Conservation (phyloP, 2,329 filamentous ascomycete species). For the Knoxdaviesia capensis region DNA sequence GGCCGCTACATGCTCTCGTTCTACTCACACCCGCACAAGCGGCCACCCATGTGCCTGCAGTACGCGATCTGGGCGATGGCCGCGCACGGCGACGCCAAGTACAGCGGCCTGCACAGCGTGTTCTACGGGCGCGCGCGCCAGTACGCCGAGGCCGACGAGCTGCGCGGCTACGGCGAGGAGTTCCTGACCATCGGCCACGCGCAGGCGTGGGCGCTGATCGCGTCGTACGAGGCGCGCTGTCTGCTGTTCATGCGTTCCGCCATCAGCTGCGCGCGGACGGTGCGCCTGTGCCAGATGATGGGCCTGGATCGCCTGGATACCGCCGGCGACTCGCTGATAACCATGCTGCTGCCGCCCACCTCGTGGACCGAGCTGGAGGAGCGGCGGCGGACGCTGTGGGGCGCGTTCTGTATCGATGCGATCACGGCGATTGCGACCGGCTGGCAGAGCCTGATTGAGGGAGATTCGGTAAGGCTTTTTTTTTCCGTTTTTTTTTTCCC, state of each 20-base stretch:
- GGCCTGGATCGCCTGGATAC: conserved; percentile 63
- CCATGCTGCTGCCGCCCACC: conserved; percentile 49
- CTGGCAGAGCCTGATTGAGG: conserved; percentile 68
- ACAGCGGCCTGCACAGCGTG: conserved; percentile 48
- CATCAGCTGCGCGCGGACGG: conserved; percentile 54
- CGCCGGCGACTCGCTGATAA: conserved; percentile 43
- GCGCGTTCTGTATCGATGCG: conserved; percentile 60
- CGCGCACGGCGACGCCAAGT: conserved; percentile 51
- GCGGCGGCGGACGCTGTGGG: conserved; percentile 71
- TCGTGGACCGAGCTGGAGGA: conserved; percentile 67
- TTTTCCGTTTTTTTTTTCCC: not conserved
- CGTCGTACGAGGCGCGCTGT: conserved; percentile 62
- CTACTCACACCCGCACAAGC: conserved; percentile 49
- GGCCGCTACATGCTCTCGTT: conserved; percentile 56
- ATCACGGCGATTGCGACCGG: conserved; percentile 80
- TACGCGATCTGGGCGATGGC: conserved; percentile 82
- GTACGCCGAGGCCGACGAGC: conserved; percentile 67
- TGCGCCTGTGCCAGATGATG: conserved; percentile 63
- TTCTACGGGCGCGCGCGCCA: conserved; percentile 70
- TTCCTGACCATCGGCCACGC: conserved; percentile 64
- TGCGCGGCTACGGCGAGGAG: conserved; percentile 59
- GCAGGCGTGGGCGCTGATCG: conserved; percentile 60
- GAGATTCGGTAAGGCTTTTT: conserved; percentile 33
- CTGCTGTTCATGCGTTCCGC: conserved; percentile 76
- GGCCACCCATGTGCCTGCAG: conserved; percentile 63